Percentiles rank a stretch among this genome's conserved stretches.
These are phyloP conservation scores for Knufia petricola DNA, from an alignment of 2,329 filamentous ascomycete species.

Conservation along the genomic window DNA sequence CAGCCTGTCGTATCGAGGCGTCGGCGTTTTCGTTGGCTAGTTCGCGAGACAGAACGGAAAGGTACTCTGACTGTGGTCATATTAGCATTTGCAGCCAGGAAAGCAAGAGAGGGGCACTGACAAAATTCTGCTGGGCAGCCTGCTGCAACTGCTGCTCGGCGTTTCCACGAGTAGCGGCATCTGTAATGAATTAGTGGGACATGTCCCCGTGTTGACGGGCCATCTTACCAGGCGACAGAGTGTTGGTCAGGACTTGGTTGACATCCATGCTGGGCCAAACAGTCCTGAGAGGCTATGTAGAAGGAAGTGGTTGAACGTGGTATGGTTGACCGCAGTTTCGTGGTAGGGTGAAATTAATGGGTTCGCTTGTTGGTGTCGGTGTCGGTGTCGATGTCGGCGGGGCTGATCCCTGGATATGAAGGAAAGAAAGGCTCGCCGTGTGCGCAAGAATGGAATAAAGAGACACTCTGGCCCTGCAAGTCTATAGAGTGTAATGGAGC, in stretches of 20 bases:
- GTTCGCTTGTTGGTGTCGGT: no score
- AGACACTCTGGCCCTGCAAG: not conserved
- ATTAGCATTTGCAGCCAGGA: not conserved
- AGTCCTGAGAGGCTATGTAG: constrained; percentile 8
- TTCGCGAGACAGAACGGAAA: constrained; percentile 84
- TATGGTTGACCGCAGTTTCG: constrained; percentile 3
- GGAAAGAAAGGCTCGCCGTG: constrained; percentile 19
- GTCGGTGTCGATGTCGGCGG: no score
- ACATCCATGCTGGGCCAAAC: constrained; percentile 67
- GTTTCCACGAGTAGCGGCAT: constrained; percentile 78
- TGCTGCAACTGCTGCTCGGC: constrained; percentile 90
- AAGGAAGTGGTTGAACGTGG: not conserved
- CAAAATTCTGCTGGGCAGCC: constrained; percentile 91
- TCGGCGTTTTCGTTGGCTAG: constrained; percentile 82
- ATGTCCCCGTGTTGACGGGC: constrained; percentile 12
- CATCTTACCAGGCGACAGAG: constrained; percentile 81
- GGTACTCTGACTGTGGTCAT: constrained; percentile 68
- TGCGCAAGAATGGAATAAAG: not conserved
- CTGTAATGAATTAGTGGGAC: constrained; percentile 44
- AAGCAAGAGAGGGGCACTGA: constrained; percentile 42
- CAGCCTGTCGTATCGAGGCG: constrained; percentile 79
- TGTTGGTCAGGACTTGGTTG: constrained; percentile 94
- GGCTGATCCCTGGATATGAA: constrained; percentile 21
- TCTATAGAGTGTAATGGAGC: not conserved
- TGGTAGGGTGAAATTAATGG: not conserved